A percentile compares a stretch with the other conserved stretches of the same genome.
Evolutionary conservation across 1,284 basidiomycete species (phyloP).

Genomic region (Trametes versicolor): DNA sequence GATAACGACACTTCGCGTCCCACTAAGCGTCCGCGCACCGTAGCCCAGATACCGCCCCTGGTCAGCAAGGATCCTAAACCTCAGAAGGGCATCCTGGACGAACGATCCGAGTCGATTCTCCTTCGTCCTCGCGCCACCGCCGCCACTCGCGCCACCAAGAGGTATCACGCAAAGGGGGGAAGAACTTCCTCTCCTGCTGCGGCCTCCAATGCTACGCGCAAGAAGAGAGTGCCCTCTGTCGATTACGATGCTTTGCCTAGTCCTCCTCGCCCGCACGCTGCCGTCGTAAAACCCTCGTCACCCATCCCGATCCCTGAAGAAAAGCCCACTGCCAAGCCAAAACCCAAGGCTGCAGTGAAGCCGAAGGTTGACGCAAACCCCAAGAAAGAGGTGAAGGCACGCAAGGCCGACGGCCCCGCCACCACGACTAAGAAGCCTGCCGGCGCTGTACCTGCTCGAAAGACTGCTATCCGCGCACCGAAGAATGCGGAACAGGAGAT

Average conservation of each 20-base stretch:
- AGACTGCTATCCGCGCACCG: background rate
- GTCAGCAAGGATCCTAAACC: background rate
- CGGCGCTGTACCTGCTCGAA: background rate
- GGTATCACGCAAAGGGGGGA: constrained; percentile 38
- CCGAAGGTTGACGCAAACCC: background rate
- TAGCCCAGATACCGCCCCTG: background rate
- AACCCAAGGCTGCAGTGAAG: background rate
- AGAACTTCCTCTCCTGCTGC: constrained; percentile 31
- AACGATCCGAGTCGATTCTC: constrained; percentile 24
- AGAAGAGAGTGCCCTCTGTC: constrained; percentile 12
- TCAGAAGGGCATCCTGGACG: background rate
- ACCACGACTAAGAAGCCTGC: background rate
- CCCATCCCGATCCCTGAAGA: constrained; percentile 1
- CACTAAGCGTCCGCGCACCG: constrained; percentile 28
- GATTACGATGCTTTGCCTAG: constrained; percentile 43
- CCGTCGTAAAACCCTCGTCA: constrained; percentile 9
- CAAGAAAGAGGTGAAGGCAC: background rate
- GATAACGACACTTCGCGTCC: constrained; percentile 12
- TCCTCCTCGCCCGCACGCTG: constrained; percentile 9
- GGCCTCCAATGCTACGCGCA: background rate
- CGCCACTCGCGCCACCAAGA: constrained; percentile 31
- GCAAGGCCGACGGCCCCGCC: background rate
- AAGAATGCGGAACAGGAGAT: background rate
- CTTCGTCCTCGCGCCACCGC: constrained; percentile 29
- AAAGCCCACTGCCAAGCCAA: background rate